Base-by-base conservation (phyloP, 352 stramenopile genomes). In the Phytophthora hybrid region DNA sequence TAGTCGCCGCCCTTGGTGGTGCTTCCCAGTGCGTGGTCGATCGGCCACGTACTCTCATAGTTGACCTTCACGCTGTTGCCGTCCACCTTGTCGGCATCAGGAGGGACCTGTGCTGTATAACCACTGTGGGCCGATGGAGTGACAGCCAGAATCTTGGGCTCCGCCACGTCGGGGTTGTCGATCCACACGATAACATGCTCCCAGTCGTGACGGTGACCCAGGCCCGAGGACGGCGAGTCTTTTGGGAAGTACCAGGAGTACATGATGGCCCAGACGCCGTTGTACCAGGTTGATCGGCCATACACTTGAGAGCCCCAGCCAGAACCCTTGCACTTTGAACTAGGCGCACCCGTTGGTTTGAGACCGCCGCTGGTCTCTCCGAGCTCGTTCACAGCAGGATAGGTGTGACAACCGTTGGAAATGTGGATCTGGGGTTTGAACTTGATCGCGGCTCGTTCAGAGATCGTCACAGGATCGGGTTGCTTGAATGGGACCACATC, bases 181-280 rank as follows among this genome's bases (percentile, higher is more conserved):
- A 57, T 57, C 23, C 23, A 37, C 21, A 57, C 51, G 37, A 57
- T 32, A 5, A 57, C 21, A 21, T 57, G 51, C 14, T 57, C 23
- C 51, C 51, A 37, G 23, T 57, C 51, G 7, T 57, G 51, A n/a
- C 49, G 49, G 10, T 55, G 49, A 19, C 49, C 49, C 9, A 55
- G 49, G 18, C 49, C n/a, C 14, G 49, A 14, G 10, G 49, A 55
- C 49, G 49, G 49, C 11, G 49, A 55, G 19, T 55, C 49, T 31
- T 55, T 55, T 5, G 49, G 49, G 19, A 55, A 55, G 49, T 55
- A 55, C 51, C 51, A 57, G 0, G 51, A 57, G 51, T 57, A 55
- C 49, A 55, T 55, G 49, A 55, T 55, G 49, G 49, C 49, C 49
- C 49, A 55, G 19, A 55, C 49, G 49, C 21, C 19, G 11, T 31